Evolutionary conservation across 1,284 basidiomycete species (phyloP).

Genomic region (Cutaneotrichosporon mucoides): DNA sequence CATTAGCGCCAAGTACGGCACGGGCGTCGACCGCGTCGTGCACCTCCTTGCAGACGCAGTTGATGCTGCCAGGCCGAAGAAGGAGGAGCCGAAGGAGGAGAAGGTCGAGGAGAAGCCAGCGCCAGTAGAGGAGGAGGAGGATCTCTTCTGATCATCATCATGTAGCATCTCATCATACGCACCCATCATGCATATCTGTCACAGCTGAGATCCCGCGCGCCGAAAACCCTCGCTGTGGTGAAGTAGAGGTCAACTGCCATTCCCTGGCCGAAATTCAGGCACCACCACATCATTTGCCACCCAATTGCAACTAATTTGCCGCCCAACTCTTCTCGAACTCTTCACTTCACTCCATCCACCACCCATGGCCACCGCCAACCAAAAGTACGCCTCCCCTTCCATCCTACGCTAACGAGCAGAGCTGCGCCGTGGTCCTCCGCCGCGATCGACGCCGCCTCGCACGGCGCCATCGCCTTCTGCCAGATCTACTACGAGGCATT

Average conservation of each 20-base stretch:
- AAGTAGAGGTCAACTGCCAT: too few species aligned
- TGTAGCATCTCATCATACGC: not conserved
- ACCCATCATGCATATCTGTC: not conserved
- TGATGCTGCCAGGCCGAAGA: constrained; percentile 52
- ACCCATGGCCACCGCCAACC: constrained; percentile 3
- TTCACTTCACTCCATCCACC: constrained; percentile 4
- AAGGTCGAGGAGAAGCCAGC: constrained; percentile 4
- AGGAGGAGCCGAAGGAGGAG: not conserved
- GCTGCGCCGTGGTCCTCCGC: constrained; percentile 32
- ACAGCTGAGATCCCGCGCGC: not conserved
- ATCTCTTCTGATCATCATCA: not conserved
- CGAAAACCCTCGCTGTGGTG: too few species aligned
- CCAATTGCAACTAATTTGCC: not conserved
- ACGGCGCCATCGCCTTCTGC: constrained; percentile 45
- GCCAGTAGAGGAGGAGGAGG: not conserved
- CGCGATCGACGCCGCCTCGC: constrained; percentile 42
- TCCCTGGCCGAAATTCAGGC: not conserved
- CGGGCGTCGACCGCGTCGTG: constrained; percentile 68
- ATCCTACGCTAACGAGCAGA: not conserved
- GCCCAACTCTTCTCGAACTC: not conserved
- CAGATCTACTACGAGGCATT: constrained; percentile 47
- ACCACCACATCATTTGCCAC: constrained; percentile 10
- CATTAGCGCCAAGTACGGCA: constrained; percentile 72
- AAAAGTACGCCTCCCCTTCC: not conserved
- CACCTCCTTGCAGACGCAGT: constrained; percentile 63